These are phyloP conservation scores for Arthrobotrys pseudoclavata DNA, from an alignment of 2,329 filamentous ascomycete species.

Conservation along the genomic window DNA sequence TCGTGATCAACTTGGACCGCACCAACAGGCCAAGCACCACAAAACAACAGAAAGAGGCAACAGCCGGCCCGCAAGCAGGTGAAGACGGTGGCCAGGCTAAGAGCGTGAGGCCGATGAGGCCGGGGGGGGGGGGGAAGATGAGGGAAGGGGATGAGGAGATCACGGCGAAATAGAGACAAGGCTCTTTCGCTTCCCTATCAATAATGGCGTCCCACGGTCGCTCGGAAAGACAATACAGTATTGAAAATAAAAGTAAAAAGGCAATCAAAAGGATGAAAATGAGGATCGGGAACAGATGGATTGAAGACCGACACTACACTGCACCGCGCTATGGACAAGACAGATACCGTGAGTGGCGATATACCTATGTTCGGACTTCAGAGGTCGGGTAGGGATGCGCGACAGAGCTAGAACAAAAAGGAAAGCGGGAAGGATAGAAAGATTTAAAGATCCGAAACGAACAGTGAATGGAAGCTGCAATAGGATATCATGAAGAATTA, in stretches of 20 bases:
- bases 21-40: slow-evolving; percentile 44
- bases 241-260: not conserved
- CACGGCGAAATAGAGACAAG: slow-evolving; percentile 2
- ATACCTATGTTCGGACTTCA: not conserved
- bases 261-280: not conserved
- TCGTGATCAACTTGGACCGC: slow-evolving; percentile 47
- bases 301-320: not conserved
- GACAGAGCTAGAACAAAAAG: not conserved
- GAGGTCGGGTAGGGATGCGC: not conserved
- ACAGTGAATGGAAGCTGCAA: not conserved
- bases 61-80: slow-evolving; percentile 32
- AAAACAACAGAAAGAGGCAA: slow-evolving; percentile 48
- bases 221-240: no score
- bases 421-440: not conserved
- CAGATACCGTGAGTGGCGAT: slow-evolving; percentile 2
- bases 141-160: not conserved
- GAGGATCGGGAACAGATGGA: slow-evolving; percentile 3
- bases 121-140: slow-evolving; percentile 16
- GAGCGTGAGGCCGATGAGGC: slow-evolving; percentile 33
- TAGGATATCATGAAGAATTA: not conserved
- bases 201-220: not conserved
- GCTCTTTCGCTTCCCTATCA: not conserved
- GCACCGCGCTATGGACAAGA: not conserved
- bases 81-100: slow-evolving; percentile 30
- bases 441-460: not conserved